Conservation (phyloP, 1,284 basidiomycete genomes). For the Sanghuangporus sanghuang region DNA sequence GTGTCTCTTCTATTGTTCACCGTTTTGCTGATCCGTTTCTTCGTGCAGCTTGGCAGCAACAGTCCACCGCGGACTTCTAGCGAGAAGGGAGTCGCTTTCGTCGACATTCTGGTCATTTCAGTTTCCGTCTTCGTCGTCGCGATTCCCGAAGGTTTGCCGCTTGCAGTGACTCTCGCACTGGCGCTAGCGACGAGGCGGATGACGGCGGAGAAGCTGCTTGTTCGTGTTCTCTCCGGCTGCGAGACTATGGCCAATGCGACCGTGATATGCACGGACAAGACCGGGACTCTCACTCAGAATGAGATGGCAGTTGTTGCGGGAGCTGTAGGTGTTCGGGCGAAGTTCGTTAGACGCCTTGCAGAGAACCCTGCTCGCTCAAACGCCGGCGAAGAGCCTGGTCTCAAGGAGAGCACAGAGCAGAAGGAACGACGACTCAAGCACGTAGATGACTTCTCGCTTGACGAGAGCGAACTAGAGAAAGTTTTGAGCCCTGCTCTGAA, state of each 20-base stretch:
- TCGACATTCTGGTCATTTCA: slow-evolving; percentile 88
- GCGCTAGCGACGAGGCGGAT: slow-evolving; percentile 92
- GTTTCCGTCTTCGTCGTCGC: slow-evolving; percentile 96
- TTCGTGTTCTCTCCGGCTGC: slow-evolving; percentile 92
- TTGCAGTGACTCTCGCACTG: slow-evolving; percentile 43
- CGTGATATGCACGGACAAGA: slow-evolving; percentile 27
- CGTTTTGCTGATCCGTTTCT: slow-evolving; percentile 90
- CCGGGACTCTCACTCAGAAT: slow-evolving; percentile 90
- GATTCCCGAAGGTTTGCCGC: slow-evolving; percentile 93
- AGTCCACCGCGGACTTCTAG: slow-evolving; percentile 61
- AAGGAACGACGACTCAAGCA: neutral
- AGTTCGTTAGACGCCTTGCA: slow-evolving; percentile 80
- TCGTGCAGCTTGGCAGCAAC: slow-evolving; percentile 71
- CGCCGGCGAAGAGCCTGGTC: slow-evolving; percentile 35
- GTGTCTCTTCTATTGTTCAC: slow-evolving; percentile 84
- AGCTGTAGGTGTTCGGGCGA: slow-evolving; percentile 87
- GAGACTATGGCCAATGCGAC: slow-evolving; percentile 60
- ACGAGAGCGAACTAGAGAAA: slow-evolving; percentile 68
- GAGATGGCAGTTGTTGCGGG: slow-evolving; percentile 95
- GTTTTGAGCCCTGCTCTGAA: slow-evolving; percentile 38
- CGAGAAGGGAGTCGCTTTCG: slow-evolving; percentile 87
- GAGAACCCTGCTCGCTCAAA: slow-evolving; percentile 76
- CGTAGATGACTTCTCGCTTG: slow-evolving; percentile 76
- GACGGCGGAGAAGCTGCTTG: slow-evolving; percentile 91
- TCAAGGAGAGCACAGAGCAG: neutral